A percentile compares a stretch with the other conserved stretches of the same genome.
These are phyloP conservation scores for Telopea speciosissima DNA, from an alignment of 177 flowering plant species.

Conservation along the genomic window DNA sequence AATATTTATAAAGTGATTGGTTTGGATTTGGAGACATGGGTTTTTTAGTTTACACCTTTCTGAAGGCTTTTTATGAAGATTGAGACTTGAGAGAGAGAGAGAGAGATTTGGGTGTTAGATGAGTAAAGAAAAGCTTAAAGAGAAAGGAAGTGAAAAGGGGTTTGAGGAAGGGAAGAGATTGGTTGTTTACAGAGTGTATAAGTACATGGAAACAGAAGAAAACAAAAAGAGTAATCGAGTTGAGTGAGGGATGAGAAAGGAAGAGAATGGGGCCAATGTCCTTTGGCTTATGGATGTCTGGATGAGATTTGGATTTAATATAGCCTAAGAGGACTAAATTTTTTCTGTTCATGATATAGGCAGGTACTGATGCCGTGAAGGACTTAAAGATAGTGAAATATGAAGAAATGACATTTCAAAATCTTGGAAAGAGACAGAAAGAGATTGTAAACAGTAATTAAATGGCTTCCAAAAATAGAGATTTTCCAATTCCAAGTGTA, in stretches of 20 bases:
- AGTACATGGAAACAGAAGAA: slow-evolving; percentile 12
- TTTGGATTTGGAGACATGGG: background rate
- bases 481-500: background rate
- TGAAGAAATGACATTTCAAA: slow-evolving; percentile 13
- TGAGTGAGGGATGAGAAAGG: slow-evolving; percentile 11
- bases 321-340: background rate
- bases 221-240: slow-evolving; percentile 9
- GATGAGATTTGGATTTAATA: no score
- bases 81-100: background rate
- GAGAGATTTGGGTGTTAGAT: background rate
- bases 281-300: background rate
- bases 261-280: background rate
- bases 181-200: slow-evolving; percentile 7
- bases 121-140: background rate
- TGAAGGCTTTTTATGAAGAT: background rate
- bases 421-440: no score
- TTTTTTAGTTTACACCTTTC: background rate
- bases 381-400: slow-evolving; percentile 9
- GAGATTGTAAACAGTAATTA: slow-evolving; percentile 2
- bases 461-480: slow-evolving; percentile 1
- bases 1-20: slow-evolving; percentile 1
- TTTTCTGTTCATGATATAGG: slow-evolving; percentile 12
- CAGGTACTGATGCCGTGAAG: background rate
- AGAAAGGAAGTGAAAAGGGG: slow-evolving; percentile 7
- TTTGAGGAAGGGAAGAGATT: slow-evolving; percentile 1